Base-by-base conservation (phyloP, 495 filamentous ascomycete species). In the Neurospora cerealis region DNA sequence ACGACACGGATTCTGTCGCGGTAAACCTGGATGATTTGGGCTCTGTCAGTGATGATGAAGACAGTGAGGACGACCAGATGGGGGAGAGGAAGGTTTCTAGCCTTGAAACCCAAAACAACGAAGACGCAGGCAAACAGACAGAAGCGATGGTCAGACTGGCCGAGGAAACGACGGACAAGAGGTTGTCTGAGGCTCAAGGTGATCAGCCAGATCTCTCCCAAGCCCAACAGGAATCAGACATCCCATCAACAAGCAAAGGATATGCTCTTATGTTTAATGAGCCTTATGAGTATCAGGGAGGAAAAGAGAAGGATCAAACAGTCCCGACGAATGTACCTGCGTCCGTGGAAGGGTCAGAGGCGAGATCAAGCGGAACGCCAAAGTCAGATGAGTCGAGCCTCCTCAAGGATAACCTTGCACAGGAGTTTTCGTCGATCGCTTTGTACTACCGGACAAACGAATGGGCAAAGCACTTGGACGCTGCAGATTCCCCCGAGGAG, bases 381-480 rank as follows among this genome's bases (percentile, higher is more conserved):
- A 32, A 34, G 24, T 88, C 87, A 13, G 76, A 74, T 11, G 78
- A 78, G 38, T 87, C 88, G 4, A 87, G 83, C 41, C 79, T 88
- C 11, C 84, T 82, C 7, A 86, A 83, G 72, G 83, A 83, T 3
- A 83, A 84, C 38, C 82, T 91, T 4, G 89, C 89, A 4, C 76
- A 81, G 4, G 84, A 83, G 24, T 70, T 90, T n/a, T 95, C 95
- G 1, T 91, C 86, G 71, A 85, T 97, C 13, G 89, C 93, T 1
- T 85, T 92, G 78, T 92, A 91, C 0, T 98, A 96, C 77, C 89
- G 95, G 69, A 98, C 94, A 6, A 97, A 97, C 76, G 95, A 98
- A 83, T 98, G 95, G 95, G 94, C 95, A 1, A 97, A 97, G 78
- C 93, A 97, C 81, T 83, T 97, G 24, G 88, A 90, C 38, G 82